These are phyloP conservation scores for Sapria himalayana DNA, from an alignment of 345 rosid species.

Conservation along the genomic window DNA sequence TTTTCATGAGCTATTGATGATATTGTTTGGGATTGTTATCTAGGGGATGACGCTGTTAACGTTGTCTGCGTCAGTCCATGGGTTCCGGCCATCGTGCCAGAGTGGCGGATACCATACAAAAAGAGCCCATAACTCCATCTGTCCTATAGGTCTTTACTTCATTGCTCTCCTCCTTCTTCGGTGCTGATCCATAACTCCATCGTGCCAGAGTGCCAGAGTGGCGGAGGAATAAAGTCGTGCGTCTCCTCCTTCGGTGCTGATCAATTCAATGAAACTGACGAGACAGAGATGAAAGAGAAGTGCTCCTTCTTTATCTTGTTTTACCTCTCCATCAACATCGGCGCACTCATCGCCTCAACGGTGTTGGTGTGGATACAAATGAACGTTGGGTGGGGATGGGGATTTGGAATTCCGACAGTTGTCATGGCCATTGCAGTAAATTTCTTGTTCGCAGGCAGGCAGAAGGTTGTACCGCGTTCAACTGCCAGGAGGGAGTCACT, in stretches of 20 bases:
- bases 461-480: conserved; percentile 8
- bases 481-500: conserved; percentile 11
- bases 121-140: neutral
- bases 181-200: conserved; percentile 14
- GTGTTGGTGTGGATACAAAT: conserved; percentile 12
- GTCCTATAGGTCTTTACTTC: conserved; percentile 10
- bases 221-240: too few relatives aligned
- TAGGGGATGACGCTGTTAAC: conserved; percentile 93
- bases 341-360: conserved; percentile 9
- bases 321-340: conserved; percentile 21
- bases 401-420: conserved; percentile 10
- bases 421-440: conserved; percentile 10
- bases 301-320: conserved; percentile 59
- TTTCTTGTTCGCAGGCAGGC: conserved; percentile 9
- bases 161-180: conserved; percentile 11
- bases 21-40: neutral
- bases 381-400: conserved; percentile 12
- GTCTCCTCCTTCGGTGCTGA: conserved; percentile 13
- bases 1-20: too few relatives aligned
- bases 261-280: conserved; percentile 12
- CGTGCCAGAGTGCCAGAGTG: too few relatives aligned
- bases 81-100: conserved; percentile 44
- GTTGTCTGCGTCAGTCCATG: conserved; percentile 51
- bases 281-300: conserved; percentile 16
- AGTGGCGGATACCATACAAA: conserved; percentile 5